These are phyloP conservation scores for Podosphaera fusca DNA, from an alignment of 2,329 filamentous ascomycete species.

Conservation along the genomic window DNA sequence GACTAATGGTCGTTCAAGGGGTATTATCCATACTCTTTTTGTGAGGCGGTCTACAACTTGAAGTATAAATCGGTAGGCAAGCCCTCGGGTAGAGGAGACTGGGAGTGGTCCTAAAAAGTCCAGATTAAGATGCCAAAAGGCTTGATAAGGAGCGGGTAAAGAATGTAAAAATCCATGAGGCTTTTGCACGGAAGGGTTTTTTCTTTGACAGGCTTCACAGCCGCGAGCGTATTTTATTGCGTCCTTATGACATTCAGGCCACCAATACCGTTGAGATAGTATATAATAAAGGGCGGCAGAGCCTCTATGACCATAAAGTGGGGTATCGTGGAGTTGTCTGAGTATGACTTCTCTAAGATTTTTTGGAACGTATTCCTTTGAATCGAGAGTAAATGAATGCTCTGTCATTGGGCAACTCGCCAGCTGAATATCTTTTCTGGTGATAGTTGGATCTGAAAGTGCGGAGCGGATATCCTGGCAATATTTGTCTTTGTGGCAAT, in stretches of 20 bases:
- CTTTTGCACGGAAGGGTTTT: neutral
- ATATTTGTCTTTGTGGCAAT: neutral
- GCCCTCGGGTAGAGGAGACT: neutral
- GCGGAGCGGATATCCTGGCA: neutral
- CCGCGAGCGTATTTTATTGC: neutral
- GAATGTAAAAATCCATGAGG: neutral
- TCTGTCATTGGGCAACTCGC: neutral
- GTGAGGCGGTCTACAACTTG: too few relatives aligned
- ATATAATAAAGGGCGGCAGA: too few relatives aligned
- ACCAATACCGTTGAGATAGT: too few relatives aligned
- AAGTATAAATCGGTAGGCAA: too few relatives aligned
- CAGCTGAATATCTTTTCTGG: neutral
- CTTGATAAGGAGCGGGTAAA: neutral
- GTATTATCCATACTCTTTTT: too few relatives aligned
- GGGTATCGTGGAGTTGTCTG: too few relatives aligned
- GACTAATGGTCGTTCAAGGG: too few relatives aligned
- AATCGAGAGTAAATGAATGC: neutral
- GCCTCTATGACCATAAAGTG: too few relatives aligned
- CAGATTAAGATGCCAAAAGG: neutral
- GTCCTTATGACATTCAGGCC: too few relatives aligned
- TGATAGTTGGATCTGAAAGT: neutral
- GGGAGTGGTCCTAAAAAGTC: neutral
- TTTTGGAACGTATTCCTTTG: neutral
- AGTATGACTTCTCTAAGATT: too few relatives aligned
- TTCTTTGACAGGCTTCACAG: neutral